These are phyloP conservation scores for Xylaria arbuscula DNA, from an alignment of 2,329 filamentous ascomycete species.

Conservation along the genomic window DNA sequence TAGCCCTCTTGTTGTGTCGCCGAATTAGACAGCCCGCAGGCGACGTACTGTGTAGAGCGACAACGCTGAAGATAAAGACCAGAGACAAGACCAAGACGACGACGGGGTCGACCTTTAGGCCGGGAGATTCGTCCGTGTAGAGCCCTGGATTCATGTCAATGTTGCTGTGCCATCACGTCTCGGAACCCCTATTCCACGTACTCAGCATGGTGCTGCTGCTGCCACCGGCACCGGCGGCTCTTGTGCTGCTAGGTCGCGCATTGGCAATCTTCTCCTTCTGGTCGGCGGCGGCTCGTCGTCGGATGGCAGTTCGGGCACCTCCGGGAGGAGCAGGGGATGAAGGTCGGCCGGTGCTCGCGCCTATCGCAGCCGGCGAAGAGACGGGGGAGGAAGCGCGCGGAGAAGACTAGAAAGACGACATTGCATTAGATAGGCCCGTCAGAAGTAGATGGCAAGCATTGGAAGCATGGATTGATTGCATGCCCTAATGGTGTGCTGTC, in stretches of 20 bases:
- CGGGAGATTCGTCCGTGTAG: constrained; percentile 98
- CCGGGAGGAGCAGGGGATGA: constrained; percentile 91
- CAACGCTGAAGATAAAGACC: constrained; percentile 98
- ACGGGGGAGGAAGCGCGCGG: constrained; percentile 70
- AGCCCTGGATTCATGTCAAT: constrained; percentile 68
- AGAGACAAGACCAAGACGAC: constrained; percentile 96
- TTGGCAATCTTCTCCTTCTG: constrained; percentile 98
- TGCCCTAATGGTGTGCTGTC: neutral
- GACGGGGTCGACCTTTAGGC: constrained; percentile 96
- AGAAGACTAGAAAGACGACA: constrained; percentile 60
- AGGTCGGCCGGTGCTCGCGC: constrained; percentile 78
- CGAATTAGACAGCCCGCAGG: neutral
- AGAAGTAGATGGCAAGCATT: constrained; percentile 8
- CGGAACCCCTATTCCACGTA: constrained; percentile 60
- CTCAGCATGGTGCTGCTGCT: constrained; percentile 99
- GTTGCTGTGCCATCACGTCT: neutral
- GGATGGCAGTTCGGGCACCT: constrained; percentile 93
- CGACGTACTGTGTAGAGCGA: constrained; percentile 93
- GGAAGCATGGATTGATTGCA: neutral
- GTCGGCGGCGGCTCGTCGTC: constrained; percentile 93
- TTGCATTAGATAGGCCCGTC: constrained; percentile 14
- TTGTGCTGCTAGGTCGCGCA: constrained; percentile 89
- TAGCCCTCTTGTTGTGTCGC: constrained; percentile 7
- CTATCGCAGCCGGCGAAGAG: constrained; percentile 68
- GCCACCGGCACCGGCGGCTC: constrained; percentile 92